These are phyloP conservation scores for Gloeophyllum trabeum DNA, from an alignment of 768 basidiomycete species.

Conservation along the genomic window DNA sequence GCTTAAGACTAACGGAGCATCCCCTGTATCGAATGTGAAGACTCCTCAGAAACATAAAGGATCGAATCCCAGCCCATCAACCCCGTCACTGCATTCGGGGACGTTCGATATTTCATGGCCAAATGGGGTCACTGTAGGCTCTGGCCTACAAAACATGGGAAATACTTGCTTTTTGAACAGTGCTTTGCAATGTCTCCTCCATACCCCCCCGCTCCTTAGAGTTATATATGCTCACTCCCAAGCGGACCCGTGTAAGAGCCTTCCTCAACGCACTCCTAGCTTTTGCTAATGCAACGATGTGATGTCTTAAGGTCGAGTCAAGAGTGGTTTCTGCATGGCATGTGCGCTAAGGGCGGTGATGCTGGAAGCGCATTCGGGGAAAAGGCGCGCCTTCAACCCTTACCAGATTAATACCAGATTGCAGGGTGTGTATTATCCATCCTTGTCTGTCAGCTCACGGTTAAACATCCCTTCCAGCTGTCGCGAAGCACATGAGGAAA, in stretches of 20 bases:
- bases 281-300: too few species aligned
- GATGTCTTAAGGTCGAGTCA: constrained; percentile 24
- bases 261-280: too few species aligned
- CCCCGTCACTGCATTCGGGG: constrained; percentile 36
- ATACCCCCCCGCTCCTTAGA: constrained; percentile 80
- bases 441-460: constrained; percentile 3
- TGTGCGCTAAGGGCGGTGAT: constrained; percentile 57
- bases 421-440: constrained; percentile 37
- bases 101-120: constrained; percentile 61
- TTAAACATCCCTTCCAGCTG: constrained; percentile 35
- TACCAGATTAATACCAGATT: constrained; percentile 53
- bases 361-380: constrained; percentile 33
- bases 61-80: too few species aligned
- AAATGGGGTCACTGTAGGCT: constrained; percentile 29
- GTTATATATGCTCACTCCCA: constrained; percentile 40
- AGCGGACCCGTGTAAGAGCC: constrained; percentile 44
- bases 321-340: constrained; percentile 56
- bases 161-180: constrained; percentile 98
- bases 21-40: too few species aligned
- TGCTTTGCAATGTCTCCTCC: constrained; percentile 84
- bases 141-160: constrained; percentile 73
- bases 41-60: too few species aligned
- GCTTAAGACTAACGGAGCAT: too few species aligned
- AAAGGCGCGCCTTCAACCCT: constrained; percentile 47
- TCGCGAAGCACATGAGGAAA: constrained; percentile 82